Conservation (phyloP, 2,329 filamentous ascomycete genomes). For the Fonsecaea pugnacius region DNA sequence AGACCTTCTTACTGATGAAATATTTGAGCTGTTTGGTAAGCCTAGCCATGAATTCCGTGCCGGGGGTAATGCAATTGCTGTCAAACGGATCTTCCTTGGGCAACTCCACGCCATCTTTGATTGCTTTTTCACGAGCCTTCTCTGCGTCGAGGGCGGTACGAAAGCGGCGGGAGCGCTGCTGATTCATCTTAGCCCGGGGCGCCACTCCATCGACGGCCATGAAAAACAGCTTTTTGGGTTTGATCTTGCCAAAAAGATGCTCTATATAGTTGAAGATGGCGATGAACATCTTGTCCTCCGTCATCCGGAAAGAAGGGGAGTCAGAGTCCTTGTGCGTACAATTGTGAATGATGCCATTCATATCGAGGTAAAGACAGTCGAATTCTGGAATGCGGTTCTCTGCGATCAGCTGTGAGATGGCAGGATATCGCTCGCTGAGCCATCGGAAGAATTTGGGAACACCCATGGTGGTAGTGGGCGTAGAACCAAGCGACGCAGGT, state of each 20-base stretch:
- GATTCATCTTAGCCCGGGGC: constrained; percentile 99
- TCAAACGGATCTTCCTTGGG: constrained; percentile 96
- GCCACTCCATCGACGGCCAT: constrained; percentile 99
- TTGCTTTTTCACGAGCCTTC: constrained; percentile 86
- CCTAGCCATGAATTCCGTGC: constrained; percentile 96
- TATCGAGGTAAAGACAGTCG: constrained; percentile 84
- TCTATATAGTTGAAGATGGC: constrained; percentile 99
- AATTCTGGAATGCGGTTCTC: constrained; percentile 99
- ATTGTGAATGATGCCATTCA: constrained; percentile 99
- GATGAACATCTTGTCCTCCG: constrained; percentile 99
- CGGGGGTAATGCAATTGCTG: constrained; percentile 98
- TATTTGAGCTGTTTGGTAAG: constrained; percentile 93
- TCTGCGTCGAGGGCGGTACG: constrained; percentile 91
- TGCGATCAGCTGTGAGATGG: constrained; percentile 96
- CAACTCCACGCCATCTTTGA: constrained; percentile 85
- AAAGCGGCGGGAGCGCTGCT: constrained; percentile 93
- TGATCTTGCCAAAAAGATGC: constrained; percentile 97
- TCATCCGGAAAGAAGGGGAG: constrained; percentile 87
- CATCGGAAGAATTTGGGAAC: constrained; percentile 94
- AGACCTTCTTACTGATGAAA: constrained; percentile 98
- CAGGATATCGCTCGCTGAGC: constrained; percentile 98
- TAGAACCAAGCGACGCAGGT: constrained; percentile 30
- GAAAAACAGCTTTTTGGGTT: constrained; percentile 97
- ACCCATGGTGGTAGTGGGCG: constrained; percentile 59
- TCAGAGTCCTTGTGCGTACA: constrained; percentile 97